These are phyloP conservation scores for Daldinia sp. DNA, from an alignment of 2,329 filamentous ascomycete species.

Conservation along the genomic window DNA sequence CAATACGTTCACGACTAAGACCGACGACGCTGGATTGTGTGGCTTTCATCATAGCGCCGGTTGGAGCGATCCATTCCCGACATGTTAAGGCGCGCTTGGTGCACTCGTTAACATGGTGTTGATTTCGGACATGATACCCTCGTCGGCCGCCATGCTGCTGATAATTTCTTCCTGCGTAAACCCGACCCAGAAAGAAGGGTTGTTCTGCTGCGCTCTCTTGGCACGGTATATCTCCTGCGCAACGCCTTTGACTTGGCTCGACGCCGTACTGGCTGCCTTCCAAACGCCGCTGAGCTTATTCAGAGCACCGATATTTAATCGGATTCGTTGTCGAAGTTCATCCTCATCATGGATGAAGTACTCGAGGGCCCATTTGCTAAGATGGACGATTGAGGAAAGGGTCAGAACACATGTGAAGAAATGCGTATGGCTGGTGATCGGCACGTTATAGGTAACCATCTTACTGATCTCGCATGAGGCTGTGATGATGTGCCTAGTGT, in stretches of 20 bases:
- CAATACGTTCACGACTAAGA: background rate
- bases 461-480: constrained; percentile 81
- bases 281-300: constrained; percentile 74
- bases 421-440: constrained; percentile 77
- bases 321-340: constrained; percentile 76
- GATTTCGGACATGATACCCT: constrained; percentile 67
- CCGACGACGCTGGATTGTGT: background rate
- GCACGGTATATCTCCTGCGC: constrained; percentile 76
- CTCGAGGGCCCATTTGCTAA: constrained; percentile 75
- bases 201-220: constrained; percentile 64
- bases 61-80: background rate
- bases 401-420: constrained; percentile 86
- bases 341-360: constrained; percentile 70
- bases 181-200: constrained; percentile 63
- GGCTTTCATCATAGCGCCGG: background rate
- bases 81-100: constrained; percentile 11
- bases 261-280: constrained; percentile 74
- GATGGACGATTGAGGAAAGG: constrained; percentile 80
- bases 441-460: constrained; percentile 76
- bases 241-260: constrained; percentile 77
- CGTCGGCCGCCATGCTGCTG: constrained; percentile 63
- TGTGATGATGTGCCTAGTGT: constrained; percentile 82
- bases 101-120: constrained; percentile 50
- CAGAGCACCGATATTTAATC: constrained; percentile 79
- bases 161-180: constrained; percentile 64